Base-by-base conservation (phyloP, 2,329 filamentous ascomycete genomes). In the Berkeleyomyces basicola region DNA sequence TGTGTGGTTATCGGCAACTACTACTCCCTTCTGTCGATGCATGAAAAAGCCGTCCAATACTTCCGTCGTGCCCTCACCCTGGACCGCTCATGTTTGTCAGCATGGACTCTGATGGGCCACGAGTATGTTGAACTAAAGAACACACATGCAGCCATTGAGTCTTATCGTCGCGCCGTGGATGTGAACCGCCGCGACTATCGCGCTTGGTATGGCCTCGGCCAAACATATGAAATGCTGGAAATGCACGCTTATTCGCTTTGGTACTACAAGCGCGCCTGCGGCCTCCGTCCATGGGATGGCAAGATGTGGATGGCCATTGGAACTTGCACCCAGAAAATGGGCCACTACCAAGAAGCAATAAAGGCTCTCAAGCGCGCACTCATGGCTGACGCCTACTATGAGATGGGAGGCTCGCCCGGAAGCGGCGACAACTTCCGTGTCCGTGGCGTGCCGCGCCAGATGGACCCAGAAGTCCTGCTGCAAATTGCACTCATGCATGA, bases 231-330 rank as follows among this genome's bases (percentile, higher is more conserved):
- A 72, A 88, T 99, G 68, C 81, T 99, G 7, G 93, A 99, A 74
- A 96, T 96, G 90, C 89, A 96, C 70, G 90, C 91, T 51, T 99
- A 99, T 72, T 91, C 92, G 0, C 76, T 99, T 0, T 97, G 93
- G 81, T 99, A 99, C 74, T 96, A 96, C 76, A 95, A 97, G 71
- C 90, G 93, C 63, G 93, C 93, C 0, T 92, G 92, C 0, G 89
- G 90, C 0, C 78, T 99, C 1, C 84, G 91, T n/a, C 90, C 92
- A 0, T 96, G 92, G 79, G 93, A 99, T 68, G 89, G 91, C 0
- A 97, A 97, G 73, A 95, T 99, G 88, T 99, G 93, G 93, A 87
- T 93, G 77, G 93, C 93, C 0, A 90, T 99, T 4, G 93, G 89
- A 7, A 88, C 88, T 42, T 96, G 92, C 71, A 85, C 95, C 66